These are phyloP conservation scores for Vaccinium darrowii DNA, from an alignment of 148 eudicot genomes.

Conservation along the genomic window DNA sequence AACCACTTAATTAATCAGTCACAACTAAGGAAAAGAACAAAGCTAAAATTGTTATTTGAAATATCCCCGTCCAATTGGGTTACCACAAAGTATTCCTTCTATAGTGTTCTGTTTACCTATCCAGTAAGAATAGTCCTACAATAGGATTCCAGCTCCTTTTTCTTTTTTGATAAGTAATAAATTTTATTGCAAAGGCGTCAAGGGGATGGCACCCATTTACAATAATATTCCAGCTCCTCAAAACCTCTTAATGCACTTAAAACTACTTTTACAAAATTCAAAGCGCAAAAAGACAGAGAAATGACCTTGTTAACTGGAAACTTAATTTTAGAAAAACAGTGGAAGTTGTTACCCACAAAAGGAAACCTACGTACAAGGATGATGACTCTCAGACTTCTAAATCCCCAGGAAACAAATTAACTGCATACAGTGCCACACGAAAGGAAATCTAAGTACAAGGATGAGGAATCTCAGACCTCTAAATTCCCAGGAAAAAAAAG, in stretches of 20 bases:
- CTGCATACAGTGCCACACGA: not conserved
- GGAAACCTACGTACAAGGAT: slow-evolving; percentile 14
- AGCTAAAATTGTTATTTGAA: not conserved
- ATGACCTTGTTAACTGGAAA: not conserved
- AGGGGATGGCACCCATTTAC: too few relatives aligned
- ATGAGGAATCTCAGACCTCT: slow-evolving; percentile 6
- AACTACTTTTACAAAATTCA: not conserved
- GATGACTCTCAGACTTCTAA: slow-evolving; percentile 11
- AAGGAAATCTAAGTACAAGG: slow-evolving; percentile 1
- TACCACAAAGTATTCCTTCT: not conserved
- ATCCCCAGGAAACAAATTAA: slow-evolving; percentile 18
- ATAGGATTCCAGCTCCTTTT: slow-evolving; percentile 1
- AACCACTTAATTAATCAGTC: not conserved
- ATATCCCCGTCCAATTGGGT: not conserved
- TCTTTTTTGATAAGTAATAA: too few relatives aligned
- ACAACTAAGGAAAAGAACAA: not conserved
- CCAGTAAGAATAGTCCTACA: too few relatives aligned
- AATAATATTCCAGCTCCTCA: not conserved
- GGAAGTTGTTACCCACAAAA: not conserved
- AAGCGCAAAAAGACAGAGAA: not conserved
- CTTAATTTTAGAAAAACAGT: not conserved
- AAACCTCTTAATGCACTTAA: not conserved
- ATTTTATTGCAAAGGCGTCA: too few relatives aligned
- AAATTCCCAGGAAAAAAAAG: slow-evolving; percentile 26
- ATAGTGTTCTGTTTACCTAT: not conserved